Evolutionary conservation across 768 basidiomycete genomes (phyloP), one percentile per base, ranked within the genome.

Genomic region (Daedalea quercina): DNA sequence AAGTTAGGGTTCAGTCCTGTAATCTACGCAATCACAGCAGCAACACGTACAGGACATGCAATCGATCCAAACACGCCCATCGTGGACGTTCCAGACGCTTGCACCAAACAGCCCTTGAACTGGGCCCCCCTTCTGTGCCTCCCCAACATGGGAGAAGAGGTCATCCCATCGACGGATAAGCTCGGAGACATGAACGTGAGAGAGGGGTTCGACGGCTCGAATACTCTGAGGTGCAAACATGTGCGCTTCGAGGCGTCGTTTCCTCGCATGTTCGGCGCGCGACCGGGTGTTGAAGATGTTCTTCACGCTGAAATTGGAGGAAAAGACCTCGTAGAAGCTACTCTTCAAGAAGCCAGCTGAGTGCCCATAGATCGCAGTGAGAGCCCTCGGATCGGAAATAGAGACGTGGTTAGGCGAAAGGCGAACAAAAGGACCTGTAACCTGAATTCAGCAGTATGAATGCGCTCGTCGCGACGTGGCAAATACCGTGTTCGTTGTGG

Each of bases 191-290:
- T 87, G 81, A 1, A 72, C 61, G 3, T 79, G 72, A 50, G 90
- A 78, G 49, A 85, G 79, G 0, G 85, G 85, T 65, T 92, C 88
- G 52, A 93, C 90, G 55, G 88, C 85, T 50, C 85, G 60, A 3
- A 93, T 85, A 46, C 69, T 86, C 71, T 90, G 90, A 58, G 84
- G 81, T 0, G 83, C 81, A 64, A 87, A 86, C 58, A 85, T 80
- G 57, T 87, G 80, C 0, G 87, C 81, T 34, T 92, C 76, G 50
- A 93, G 84, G 69, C 92, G 93, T 68, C 91, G 83, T 68, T 93
- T 94, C 25, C 90, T 80, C 3, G 86, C 76, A 63, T 94, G 91
- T 50, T 88, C 87, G 2, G 65, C 64, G 19, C 88, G 79, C 62
- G 85, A 77, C 43, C 88, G 80, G 11, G 84, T 85, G 62, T 81